Evolutionary conservation across 192 early-diverging fungal genomes (phyloP), one percentile per base, ranked within the genome.

Genomic region (Backusella morwellensis): DNA sequence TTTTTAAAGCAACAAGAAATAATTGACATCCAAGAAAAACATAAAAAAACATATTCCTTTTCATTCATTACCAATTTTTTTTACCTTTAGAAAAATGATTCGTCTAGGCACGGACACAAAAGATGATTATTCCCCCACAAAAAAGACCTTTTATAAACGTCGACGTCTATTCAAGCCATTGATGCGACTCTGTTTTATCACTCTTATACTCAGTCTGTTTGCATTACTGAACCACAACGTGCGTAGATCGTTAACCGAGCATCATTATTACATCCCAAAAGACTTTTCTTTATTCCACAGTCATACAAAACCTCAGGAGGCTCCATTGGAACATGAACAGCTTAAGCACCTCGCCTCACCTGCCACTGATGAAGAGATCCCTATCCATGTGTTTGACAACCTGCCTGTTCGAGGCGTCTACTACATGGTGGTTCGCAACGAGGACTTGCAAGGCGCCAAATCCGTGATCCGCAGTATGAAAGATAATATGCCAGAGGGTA

Each of bases 401-500:
- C 67, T 78, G 36, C 72, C 77, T 11, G 69, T 71, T 23, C 71
- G 63, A 29, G 77, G 77, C 21, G 77, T 42, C 1, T 74, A 56
- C 23, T 78, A 78, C 63, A 78, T 78, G 72, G 82, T 95, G 4
- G 91, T 93, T 34, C 86, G 91, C 6, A 93, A 96, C 36, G 79
- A 80, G 2, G 93, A 96, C 63, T 63, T 93, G 36, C 72, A 85
- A 14, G 88, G 83, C 17, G 86, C 92, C 44, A 78, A 84, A 1
- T 66, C 76, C 1, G 82, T 92, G 0, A 86, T 96, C 70, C 82
- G 83, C 67, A 86, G 91, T 71, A 75, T 96, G 26, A 91, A 95
- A 77, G 90, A 94, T 76, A 40, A 47, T 42, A 85, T 93, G n/a
- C 93, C 93, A 77, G 93, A 93, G 77, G 75, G 85, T 36, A 79